A percentile compares a stretch with the other conserved stretches of the same genome.
Conservation (phyloP, 208 protist species). For the Lotmaria passim region DNA sequence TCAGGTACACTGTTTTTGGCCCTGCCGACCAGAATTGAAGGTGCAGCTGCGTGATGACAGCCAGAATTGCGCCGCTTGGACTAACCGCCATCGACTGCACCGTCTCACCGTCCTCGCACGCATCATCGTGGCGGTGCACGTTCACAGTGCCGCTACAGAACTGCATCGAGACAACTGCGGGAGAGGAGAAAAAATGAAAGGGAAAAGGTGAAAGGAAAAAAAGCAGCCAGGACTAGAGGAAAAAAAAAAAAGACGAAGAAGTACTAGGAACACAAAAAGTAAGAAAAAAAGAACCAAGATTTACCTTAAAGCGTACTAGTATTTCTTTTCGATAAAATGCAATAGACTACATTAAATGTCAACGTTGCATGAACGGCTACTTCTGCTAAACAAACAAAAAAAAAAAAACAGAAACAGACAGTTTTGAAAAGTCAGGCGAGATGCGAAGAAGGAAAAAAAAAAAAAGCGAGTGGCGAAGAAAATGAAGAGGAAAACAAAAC, state of each 20-base stretch:
- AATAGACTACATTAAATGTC: no score
- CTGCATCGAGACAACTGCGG: constrained; percentile 22
- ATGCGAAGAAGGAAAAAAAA: neutral
- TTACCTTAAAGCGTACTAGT: no score
- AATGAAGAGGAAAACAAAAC: no score
- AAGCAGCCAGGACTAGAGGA: neutral
- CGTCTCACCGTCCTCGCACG: constrained; percentile 36
- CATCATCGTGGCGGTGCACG: constrained; percentile 30
- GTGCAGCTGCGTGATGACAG: constrained; percentile 55
- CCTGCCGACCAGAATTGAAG: constrained; percentile 64
- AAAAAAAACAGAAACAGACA: no score
- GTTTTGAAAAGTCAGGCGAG: no score
- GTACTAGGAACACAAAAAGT: constrained; percentile 5
- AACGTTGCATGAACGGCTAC: no score
- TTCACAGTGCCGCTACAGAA: constrained; percentile 26
- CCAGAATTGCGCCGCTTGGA: constrained; percentile 42
- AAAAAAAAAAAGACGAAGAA: neutral
- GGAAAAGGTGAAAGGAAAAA: neutral
- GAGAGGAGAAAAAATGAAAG: neutral
- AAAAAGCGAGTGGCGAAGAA: neutral
- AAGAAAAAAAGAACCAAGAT: neutral
- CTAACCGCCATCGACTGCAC: constrained; percentile 51
- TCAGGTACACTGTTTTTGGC: constrained; percentile 44
- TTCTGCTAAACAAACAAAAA: no score
- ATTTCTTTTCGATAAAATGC: constrained; percentile 10